These are phyloP conservation scores for Sugiyamaella castrensis DNA, from an alignment of 1,139 yeast species.

Conservation along the genomic window DNA sequence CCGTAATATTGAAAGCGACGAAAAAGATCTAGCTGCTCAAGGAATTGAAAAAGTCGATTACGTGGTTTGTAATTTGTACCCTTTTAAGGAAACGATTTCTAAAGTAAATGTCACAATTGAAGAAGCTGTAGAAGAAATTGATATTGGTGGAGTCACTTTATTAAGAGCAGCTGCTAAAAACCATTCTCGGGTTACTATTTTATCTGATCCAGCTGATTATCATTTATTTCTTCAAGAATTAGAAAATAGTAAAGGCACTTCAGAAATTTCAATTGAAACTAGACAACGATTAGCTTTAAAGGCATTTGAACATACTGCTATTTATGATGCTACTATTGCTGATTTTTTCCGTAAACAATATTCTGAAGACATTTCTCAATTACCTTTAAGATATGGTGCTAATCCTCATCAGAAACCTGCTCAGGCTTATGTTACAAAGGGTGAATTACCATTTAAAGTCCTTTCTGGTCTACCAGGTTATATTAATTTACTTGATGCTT, in stretches of 20 bases:
- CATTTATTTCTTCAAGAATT: slow-evolving; percentile 81
- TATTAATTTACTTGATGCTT: slow-evolving; percentile 91
- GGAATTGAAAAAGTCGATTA: slow-evolving; percentile 93
- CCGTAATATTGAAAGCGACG: slow-evolving; percentile 86
- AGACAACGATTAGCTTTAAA: slow-evolving; percentile 86
- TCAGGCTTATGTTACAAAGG: slow-evolving; percentile 85
- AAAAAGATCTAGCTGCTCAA: slow-evolving; percentile 78
- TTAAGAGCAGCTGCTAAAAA: slow-evolving; percentile 98
- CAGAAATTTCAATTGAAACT: slow-evolving; percentile 64
- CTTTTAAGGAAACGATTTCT: slow-evolving; percentile 95
- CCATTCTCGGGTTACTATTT: slow-evolving; percentile 91
- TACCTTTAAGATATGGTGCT: slow-evolving; percentile 96
- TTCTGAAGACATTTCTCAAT: slow-evolving; percentile 82
- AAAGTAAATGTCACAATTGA: slow-evolving; percentile 93
- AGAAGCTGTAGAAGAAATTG: slow-evolving; percentile 98
- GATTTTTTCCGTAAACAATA: slow-evolving; percentile 97
- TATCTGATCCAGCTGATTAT: slow-evolving; percentile 92
- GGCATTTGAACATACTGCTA: slow-evolving; percentile 98
- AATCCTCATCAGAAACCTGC: slow-evolving; percentile 99
- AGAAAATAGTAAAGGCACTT: slow-evolving; percentile 71
- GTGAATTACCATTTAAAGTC: slow-evolving; percentile 91
- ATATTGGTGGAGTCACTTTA: slow-evolving; percentile 96
- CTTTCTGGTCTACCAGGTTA: slow-evolving; percentile 95
- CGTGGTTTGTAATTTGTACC: slow-evolving; percentile 96
- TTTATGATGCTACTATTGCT: slow-evolving; percentile 90